Evolutionary conservation across 23 red algal genomes (phyloP).

Genomic region (Chondrus crispus): DNA sequence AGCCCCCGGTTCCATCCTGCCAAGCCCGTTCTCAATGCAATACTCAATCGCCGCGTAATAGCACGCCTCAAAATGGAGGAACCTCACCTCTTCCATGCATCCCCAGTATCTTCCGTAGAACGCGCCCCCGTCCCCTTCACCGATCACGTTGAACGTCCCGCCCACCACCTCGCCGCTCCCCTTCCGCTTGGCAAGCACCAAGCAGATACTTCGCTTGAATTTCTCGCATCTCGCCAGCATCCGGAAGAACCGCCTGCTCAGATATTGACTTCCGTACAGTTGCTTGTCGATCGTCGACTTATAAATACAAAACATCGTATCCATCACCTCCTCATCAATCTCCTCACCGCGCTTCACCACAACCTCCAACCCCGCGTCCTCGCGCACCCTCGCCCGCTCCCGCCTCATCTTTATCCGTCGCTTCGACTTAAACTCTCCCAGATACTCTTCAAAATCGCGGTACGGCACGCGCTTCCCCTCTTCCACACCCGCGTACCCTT

Average conservation of each 20-base stretch:
- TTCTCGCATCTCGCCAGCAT: conserved; percentile 39
- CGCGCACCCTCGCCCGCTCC: conserved; percentile 67
- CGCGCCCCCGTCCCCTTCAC: conserved; percentile 29
- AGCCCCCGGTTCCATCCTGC: conserved; percentile 83
- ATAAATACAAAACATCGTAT: conserved; percentile 74
- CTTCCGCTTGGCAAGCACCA: conserved; percentile 30
- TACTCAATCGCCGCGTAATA: conserved; percentile 87
- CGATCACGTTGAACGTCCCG: conserved; percentile 57
- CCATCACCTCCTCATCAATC: conserved; percentile 25
- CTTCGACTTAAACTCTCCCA: conserved; percentile 77
- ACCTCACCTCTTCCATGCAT: conserved; percentile 58
- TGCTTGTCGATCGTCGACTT: conserved; percentile 69
- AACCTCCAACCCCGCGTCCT: conserved; percentile 63
- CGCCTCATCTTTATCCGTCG: conserved; percentile 73
- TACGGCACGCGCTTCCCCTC: conserved; percentile 33
- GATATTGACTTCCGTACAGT: conserved; percentile 77
- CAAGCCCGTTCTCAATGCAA: conserved; percentile 58
- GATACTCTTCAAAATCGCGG: conserved; percentile 77
- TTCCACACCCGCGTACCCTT: background rate
- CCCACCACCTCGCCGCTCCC: conserved; percentile 5
- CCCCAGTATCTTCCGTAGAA: conserved; percentile 98
- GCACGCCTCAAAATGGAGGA: conserved; percentile 90
- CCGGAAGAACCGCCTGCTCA: conserved; percentile 63
- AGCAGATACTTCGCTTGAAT: conserved; percentile 33
- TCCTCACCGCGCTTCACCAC: conserved; percentile 59